Evolutionary conservation across 257 asterid genomes (phyloP), one percentile per base, ranked within the genome.

Genomic region (Agastache rugosa): DNA sequence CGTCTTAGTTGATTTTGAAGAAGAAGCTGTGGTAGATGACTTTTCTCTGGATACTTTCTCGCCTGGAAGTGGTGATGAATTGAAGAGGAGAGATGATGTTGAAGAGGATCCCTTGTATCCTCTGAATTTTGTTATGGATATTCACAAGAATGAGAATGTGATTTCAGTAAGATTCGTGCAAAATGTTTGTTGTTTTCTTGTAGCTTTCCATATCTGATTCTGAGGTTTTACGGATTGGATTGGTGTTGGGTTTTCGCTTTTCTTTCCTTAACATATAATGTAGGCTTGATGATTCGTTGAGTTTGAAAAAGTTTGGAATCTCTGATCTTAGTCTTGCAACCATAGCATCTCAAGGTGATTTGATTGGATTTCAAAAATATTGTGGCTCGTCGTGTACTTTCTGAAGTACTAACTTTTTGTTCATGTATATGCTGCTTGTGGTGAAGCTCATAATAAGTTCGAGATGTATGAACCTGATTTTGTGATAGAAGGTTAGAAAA

Each of bases 321-420:
- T 94, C 98, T 20, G 97, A 90, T 76, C 89, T 84, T 69, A 82
- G 86, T 74, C 92, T 94, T 70, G 97, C 96, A 65, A 85, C 92
- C 68, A 87, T 94, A 79, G 97, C 98, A 74, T 90, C 89, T 77
- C 93, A 87, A 87, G 93, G 98, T 90, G 78, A 72, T 86, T 60
- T 75, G 45, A 61, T 29, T 37, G 12, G 23, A 14, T 37, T 64
- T 14, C 50, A 11, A 27, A 34, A 19, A 54, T 44, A 31, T 51
- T 34, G n/a, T 61, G 17, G 35, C 11, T 14, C 54, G 51, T 27
- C 6, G 2, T 29, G 11, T 19, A 14, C 66, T 64, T 51, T 22
- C 54, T 63, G 11, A 41, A 62, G 14, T 41, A 17, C 56, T 73
- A 47, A 65, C 47, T 45, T 61, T 31, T 69, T 20, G 54, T 31